These are phyloP conservation scores for Sarcomyxa edulis DNA, from an alignment of 768 basidiomycete genomes.

Conservation along the genomic window DNA sequence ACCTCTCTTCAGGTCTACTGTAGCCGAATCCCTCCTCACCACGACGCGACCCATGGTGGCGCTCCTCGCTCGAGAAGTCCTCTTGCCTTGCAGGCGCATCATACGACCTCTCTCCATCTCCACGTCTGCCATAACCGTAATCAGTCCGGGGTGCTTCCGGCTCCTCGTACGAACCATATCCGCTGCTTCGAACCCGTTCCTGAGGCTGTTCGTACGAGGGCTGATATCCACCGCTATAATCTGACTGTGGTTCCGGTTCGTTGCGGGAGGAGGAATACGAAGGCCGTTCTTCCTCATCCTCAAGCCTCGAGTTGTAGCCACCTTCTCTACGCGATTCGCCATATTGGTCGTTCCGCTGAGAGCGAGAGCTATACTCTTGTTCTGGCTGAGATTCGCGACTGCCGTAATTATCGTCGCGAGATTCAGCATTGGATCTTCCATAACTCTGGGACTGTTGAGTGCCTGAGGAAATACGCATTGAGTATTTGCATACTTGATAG, in stretches of 20 bases:
- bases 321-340: conserved; percentile 2
- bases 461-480: too few relatives aligned
- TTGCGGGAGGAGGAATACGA: conserved; percentile 4
- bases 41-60: conserved; percentile 1
- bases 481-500: too few relatives aligned
- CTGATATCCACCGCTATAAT: not conserved
- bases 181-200: conserved; percentile 2
- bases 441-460: too few relatives aligned
- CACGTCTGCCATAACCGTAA: conserved; percentile 1
- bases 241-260: too few relatives aligned
- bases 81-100: conserved; percentile 11
- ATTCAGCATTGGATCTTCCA: too few relatives aligned
- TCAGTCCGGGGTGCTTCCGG: too few relatives aligned
- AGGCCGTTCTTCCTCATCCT: not conserved
- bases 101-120: conserved; percentile 4
- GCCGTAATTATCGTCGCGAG: conserved; percentile 2
- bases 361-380: conserved; percentile 1
- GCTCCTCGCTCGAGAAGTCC: conserved; percentile 5
- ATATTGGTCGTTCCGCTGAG: conserved; percentile 6
- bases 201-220: conserved; percentile 3
- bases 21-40: conserved; percentile 6
- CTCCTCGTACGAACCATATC: not conserved
- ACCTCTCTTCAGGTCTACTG: conserved; percentile 11
- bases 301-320: not conserved
- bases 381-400: conserved; percentile 4